Evolutionary conservation across 495 filamentous ascomycete species (phyloP).

Genomic region (Thermothielavioides terrestris): DNA sequence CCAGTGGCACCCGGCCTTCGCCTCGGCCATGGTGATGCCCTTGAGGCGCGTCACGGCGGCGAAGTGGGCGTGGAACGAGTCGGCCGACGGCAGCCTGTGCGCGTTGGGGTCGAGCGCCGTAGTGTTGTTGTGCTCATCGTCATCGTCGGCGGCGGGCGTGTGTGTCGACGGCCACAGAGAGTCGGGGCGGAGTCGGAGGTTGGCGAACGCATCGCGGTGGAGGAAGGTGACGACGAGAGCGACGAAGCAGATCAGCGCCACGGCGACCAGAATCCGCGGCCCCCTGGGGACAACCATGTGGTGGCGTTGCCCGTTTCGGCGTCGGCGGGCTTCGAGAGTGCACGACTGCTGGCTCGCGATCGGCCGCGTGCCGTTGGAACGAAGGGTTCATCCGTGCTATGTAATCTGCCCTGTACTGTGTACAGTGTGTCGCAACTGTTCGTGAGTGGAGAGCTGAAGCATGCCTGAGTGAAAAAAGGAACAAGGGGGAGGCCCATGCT

Average conservation of each 20-base stretch:
- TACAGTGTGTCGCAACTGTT: too few relatives aligned
- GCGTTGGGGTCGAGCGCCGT: conserved; percentile 2
- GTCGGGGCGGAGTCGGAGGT: neutral
- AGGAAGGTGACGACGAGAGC: neutral
- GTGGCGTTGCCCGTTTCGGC: neutral
- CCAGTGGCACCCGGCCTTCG: conserved; percentile 18
- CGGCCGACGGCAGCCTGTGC: conserved; percentile 17
- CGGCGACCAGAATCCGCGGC: neutral
- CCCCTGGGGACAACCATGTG: neutral
- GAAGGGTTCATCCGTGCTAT: too few relatives aligned
- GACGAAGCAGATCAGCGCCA: neutral
- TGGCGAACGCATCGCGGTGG: neutral
- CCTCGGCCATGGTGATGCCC: conserved; percentile 14
- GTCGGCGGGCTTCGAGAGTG: neutral
- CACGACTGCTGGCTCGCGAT: too few relatives aligned
- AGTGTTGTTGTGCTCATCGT: too few relatives aligned
- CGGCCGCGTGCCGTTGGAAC: too few relatives aligned
- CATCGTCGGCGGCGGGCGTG: too few relatives aligned
- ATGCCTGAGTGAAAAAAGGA: too few relatives aligned
- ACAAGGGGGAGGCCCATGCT: too few relatives aligned
- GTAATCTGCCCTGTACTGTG: too few relatives aligned
- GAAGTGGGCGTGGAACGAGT: conserved; percentile 20
- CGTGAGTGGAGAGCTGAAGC: too few relatives aligned
- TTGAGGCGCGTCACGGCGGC: conserved; percentile 11
- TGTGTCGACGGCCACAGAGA: neutral